Conservation (phyloP, 106 monocot species). For the Allium sativum region DNA sequence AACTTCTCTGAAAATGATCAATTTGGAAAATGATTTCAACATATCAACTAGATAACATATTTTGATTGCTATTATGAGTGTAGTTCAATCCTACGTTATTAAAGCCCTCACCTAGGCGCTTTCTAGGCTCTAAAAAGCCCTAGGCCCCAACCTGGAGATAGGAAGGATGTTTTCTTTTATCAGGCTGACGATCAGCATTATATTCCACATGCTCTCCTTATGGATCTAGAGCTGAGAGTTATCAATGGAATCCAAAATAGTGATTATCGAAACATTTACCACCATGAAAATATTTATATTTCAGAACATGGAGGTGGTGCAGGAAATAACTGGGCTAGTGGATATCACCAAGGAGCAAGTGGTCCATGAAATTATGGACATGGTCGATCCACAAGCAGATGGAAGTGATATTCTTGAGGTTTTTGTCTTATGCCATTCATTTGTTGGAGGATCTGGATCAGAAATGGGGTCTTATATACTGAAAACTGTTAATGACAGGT, state of each 20-base stretch:
- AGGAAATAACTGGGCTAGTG: slow-evolving; percentile 98
- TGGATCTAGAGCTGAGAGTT: slow-evolving; percentile 97
- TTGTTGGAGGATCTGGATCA: slow-evolving; percentile 99
- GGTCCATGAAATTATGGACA: slow-evolving; percentile 99
- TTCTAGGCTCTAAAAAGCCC: no score
- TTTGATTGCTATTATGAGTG: no score
- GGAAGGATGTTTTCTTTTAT: slow-evolving; percentile 99
- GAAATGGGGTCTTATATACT: no score
- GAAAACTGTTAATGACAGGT: no score
- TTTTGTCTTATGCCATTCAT: slow-evolving; percentile 96
- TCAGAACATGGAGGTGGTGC: slow-evolving; percentile 97
- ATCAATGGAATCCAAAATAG: slow-evolving; percentile 95
- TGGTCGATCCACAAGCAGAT: slow-evolving; percentile 99
- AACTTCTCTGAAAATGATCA: no score
- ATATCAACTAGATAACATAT: no score
- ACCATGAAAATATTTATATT: slow-evolving; percentile 92
- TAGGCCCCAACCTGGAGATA: no score
- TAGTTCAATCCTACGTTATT: no score
- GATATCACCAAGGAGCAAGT: slow-evolving; percentile 99
- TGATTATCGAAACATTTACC: slow-evolving; percentile 94
- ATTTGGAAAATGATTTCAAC: no score
- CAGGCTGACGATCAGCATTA: slow-evolving; percentile 99
- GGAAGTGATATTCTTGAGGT: slow-evolving; percentile 99
- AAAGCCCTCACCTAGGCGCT: no score
- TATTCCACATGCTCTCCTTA: slow-evolving; percentile 85